A percentile compares a stretch with the other conserved stretches of the same genome.
phyloP scores from a whole-genome alignment of 345 rosid genomes.

The Hibiscus syriacus region DNA sequence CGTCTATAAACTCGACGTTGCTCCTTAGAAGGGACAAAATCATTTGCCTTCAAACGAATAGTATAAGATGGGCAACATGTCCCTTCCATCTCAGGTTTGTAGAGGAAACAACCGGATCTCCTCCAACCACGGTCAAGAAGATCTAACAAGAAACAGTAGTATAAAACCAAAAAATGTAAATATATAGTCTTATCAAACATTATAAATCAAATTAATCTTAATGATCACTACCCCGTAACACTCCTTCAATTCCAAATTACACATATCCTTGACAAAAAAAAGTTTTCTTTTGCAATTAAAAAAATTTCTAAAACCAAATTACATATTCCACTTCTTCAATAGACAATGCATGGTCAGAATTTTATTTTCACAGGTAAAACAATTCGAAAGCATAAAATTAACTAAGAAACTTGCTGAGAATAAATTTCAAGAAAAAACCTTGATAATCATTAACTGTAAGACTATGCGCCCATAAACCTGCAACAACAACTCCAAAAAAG shows the following conservation, averaged over 20 bases:
- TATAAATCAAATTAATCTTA: neutral
- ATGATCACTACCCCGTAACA: neutral
- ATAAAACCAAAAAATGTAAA: neutral
- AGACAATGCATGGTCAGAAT: neutral
- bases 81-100: constrained; percentile 84
- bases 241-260: neutral
- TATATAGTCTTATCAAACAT: neutral
- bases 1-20: neutral
- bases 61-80: constrained; percentile 95
- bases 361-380: neutral
- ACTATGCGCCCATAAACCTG: constrained; percentile 58
- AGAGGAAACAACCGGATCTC: constrained; percentile 73
- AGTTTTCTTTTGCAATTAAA: neutral
- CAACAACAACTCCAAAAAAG: constrained; percentile 11
- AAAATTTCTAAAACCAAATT: neutral
- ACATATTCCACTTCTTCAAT: neutral
- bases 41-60: constrained; percentile 63
- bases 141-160: constrained; percentile 24
- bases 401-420: constrained; percentile 5
- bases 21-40: neutral
- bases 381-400: neutral
- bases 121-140: constrained; percentile 97
- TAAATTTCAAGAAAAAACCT: constrained; percentile 30
- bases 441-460: constrained; percentile 84
- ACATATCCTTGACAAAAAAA: neutral